A percentile compares a stretch with the other conserved stretches of the same genome.
phyloP scores from a whole-genome alignment of 305 asterid genomes.

The Fraxinus paxiana region DNA sequence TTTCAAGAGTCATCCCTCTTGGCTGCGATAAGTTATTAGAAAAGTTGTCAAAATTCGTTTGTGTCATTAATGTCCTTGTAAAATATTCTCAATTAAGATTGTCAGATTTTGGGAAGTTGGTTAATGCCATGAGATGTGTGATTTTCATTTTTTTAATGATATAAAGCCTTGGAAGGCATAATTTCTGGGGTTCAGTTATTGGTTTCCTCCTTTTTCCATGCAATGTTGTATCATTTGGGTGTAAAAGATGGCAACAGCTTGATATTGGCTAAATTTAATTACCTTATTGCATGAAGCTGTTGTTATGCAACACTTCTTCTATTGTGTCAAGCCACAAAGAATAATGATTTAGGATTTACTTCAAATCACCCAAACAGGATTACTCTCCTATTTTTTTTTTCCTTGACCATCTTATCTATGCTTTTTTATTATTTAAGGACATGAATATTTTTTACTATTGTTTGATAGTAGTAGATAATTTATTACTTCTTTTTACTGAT shows the following conservation, averaged over 20 bases:
- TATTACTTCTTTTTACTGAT: conserved; percentile 20
- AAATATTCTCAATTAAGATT: background rate
- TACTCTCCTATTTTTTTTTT: background rate
- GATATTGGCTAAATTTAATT: background rate
- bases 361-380: background rate
- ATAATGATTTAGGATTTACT: background rate
- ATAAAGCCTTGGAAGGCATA: background rate
- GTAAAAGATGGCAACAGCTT: background rate
- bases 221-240: background rate
- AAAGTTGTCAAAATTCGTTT: background rate
- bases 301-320: background rate
- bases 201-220: background rate
- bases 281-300: background rate
- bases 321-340: background rate
- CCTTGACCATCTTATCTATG: background rate
- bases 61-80: background rate
- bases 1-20: background rate
- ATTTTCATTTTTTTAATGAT: background rate
- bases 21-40: background rate
- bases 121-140: background rate
- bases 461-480: background rate
- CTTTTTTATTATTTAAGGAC: background rate
- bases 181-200: background rate
- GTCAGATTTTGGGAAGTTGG: background rate
- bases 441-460: background rate